Evolutionary conservation across 2,329 filamentous ascomycete genomes (phyloP), one percentile per base, ranked within the genome.

Genomic region (Neurospora sp.): DNA sequence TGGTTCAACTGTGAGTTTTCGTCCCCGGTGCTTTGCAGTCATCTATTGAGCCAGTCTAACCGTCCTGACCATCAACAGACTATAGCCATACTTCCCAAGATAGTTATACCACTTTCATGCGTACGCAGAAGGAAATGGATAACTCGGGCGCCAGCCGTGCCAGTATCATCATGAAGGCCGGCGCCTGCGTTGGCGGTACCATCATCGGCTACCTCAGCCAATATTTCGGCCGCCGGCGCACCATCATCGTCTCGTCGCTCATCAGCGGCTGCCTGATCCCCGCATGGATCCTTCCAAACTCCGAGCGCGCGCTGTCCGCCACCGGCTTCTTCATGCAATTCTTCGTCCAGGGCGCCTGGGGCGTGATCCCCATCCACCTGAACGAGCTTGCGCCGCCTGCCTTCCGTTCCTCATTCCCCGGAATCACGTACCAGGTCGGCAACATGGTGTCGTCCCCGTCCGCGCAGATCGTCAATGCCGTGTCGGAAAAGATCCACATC

Each of bases 21-120:
- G 28, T 28, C 5, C 4, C 3, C 19, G 67, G 23, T 39, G n/a
- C 4, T 38, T 17, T 9, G 13, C 17, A 38, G n/a, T 66, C 2
- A 11, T 6, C 19, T 13, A 43, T 13, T 3, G 36, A 39, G 67
- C 36, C 19, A 72, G 36, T 66, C 68, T 73, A 40, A 70, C 38
- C 7, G 4, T 42, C 3, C 78, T 89, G 89, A 82, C 90, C 89
- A 80, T 89, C 23, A 36, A 84, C 23, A 77, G 76, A 74, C 79
- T 93, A 92, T 81, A 91, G 89, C 68, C 92, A 95, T 82, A 92
- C 91, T 1, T 90, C 88, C 33, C 91, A 95, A 78, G 92, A 95
- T 81, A 90, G 87, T 67, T 94, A 93, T 81, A 93, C 91, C 0
- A 93, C 91, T 3, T 93, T 93, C 78, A 91, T 94, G 89, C 83